phyloP scores from a whole-genome alignment of 306 rosid species.

The Glycine latifolia region DNA sequence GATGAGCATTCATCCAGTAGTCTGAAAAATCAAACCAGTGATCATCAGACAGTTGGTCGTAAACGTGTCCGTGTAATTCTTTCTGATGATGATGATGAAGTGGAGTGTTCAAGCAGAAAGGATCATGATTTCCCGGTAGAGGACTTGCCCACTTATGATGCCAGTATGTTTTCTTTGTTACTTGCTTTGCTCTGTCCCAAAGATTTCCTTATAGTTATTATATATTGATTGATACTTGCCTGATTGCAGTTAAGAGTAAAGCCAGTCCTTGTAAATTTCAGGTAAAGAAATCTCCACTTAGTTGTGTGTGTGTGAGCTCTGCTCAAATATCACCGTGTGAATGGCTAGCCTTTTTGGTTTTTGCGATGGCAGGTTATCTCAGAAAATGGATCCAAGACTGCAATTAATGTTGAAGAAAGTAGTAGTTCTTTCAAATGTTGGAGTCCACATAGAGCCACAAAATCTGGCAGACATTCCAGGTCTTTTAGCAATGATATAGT shows the following conservation, averaged over 20 bases:
- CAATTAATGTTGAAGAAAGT: slow-evolving; percentile 70
- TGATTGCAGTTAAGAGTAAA: slow-evolving; percentile 65
- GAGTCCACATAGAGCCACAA: slow-evolving; percentile 53
- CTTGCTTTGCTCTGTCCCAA: slow-evolving; percentile 46
- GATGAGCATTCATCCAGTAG: slow-evolving; percentile 53
- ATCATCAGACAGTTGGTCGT: slow-evolving; percentile 59
- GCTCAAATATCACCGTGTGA: slow-evolving; percentile 32
- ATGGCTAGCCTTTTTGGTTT: slow-evolving; percentile 45
- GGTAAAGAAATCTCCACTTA: slow-evolving; percentile 56
- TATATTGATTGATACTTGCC: slow-evolving; percentile 47
- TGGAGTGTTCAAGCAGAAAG: slow-evolving; percentile 56
- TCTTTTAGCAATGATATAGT: slow-evolving; percentile 59
- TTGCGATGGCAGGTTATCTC: slow-evolving; percentile 64
- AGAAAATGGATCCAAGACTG: slow-evolving; percentile 55
- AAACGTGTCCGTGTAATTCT: slow-evolving; percentile 70
- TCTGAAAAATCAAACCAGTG: slow-evolving; percentile 52
- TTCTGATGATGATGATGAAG: slow-evolving; percentile 71
- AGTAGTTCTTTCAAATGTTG: slow-evolving; percentile 72
- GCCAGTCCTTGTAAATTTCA: slow-evolving; percentile 55
- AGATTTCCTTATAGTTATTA: slow-evolving; percentile 29
- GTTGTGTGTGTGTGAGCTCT: slow-evolving; percentile 26
- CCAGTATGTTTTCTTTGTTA: slow-evolving; percentile 61
- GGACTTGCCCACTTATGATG: slow-evolving; percentile 59
- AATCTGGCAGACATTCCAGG: slow-evolving; percentile 53
- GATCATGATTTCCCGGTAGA: slow-evolving; percentile 46